Percentiles rank a stretch among this genome's conserved stretches.
Evolutionary conservation across 768 basidiomycete species (phyloP).

Genomic region (Tubosaeta sp.): DNA sequence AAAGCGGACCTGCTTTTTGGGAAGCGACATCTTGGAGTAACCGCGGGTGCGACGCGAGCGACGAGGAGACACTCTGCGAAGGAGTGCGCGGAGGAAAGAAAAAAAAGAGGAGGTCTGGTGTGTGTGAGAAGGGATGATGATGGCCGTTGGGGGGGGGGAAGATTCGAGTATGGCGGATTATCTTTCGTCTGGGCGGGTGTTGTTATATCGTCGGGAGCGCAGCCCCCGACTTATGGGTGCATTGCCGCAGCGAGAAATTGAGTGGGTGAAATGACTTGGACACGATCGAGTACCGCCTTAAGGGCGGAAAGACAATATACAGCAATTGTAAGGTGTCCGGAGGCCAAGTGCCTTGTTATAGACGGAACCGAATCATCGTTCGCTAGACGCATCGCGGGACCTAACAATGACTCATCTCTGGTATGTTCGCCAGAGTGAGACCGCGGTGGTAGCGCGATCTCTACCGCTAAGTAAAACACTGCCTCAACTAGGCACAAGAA

Average conservation of each 20-base stretch:
- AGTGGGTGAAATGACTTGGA: conserved; percentile 11
- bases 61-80: conserved; percentile 8
- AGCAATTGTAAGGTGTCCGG: conserved; percentile 18
- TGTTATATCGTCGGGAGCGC: conserved; percentile 25
- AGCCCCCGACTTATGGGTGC: conserved; percentile 22
- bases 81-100: conserved; percentile 5
- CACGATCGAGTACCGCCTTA: conserved; percentile 15
- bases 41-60: conserved; percentile 6
- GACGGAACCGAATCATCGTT: conserved; percentile 6
- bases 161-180: conserved; percentile 1
- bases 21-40: conserved; percentile 16
- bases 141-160: conserved; percentile 8
- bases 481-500: neutral
- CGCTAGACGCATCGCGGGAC: conserved; percentile 5
- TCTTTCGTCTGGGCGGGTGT: neutral
- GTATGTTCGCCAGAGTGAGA: too few relatives aligned
- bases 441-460: too few relatives aligned
- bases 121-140: conserved; percentile 17
- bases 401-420: neutral
- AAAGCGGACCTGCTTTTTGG: conserved; percentile 30
- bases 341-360: neutral
- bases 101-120: conserved; percentile 10
- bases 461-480: too few relatives aligned
- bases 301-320: conserved; percentile 1
- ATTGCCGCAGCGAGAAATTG: conserved; percentile 16